Evolutionary conservation across 768 basidiomycete genomes (phyloP), one percentile per base, ranked within the genome.

Genomic region (Phaffia australis): DNA sequence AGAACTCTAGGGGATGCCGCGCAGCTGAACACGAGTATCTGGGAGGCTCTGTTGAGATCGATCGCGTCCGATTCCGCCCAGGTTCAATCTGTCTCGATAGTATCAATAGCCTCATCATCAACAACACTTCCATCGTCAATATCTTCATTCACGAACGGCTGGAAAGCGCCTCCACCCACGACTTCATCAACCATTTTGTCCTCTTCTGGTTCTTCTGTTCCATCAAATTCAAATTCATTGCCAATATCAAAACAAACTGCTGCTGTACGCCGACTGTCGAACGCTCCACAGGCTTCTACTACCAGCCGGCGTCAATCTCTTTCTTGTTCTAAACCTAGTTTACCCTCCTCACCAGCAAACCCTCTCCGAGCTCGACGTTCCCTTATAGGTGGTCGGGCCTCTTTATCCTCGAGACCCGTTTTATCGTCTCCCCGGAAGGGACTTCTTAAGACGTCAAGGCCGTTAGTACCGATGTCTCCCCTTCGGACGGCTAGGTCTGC

Each of bases 401-500:
- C n/a, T 15, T 48, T 49, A 29, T 51, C 60, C 46, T 49, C 42
- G 23, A 62, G 52, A 29, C 1, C 46, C 2, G 48, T 27, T 5
- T 18, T 52, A 19, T 42, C 42, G 3, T 58, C 64, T 18, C 47
- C 65, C 9, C 8, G 27, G 11, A 66, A 66, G 58, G 50, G 35
- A 21, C 58, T 3, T 66, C 65, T 42, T 27, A 60, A 66, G 59
- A 25, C 59, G 46, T 27, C 57, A 25, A n/a, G 46, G 21, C 32
- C 64, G 42, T 57, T 50, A 23, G 27, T 65, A 49, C 25, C 55
- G 25, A 25, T 49, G 64, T 29, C 56, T 27, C 3, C 42, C 29
- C 59, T 57, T 56, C n/a, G 60, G 48, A 29, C 48, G 42, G 35
- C 47, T 7, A 86, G 84, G 74, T 87, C 86, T 18, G 73, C 64